These are phyloP conservation scores for Candolleomyces aberdarensis DNA, from an alignment of 768 basidiomycete species.

Conservation along the genomic window DNA sequence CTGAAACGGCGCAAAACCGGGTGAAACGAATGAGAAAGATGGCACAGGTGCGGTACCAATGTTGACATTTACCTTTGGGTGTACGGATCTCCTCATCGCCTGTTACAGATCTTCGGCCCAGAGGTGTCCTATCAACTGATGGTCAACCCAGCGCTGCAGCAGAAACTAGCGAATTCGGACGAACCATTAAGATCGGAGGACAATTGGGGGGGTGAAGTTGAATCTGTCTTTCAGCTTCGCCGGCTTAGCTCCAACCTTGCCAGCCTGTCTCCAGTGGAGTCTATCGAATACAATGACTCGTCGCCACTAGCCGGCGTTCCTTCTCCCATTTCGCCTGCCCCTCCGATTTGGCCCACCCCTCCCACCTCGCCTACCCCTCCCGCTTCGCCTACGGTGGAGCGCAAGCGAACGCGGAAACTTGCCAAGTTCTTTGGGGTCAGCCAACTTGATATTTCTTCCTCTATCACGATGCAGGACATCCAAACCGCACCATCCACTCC, in stretches of 20 bases:
- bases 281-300: not conserved
- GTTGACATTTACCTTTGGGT: not conserved
- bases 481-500: not conserved
- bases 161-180: not conserved
- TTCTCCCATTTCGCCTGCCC: not conserved
- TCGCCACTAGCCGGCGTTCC: not conserved
- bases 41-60: constrained; percentile 35
- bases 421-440: constrained; percentile 57
- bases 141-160: constrained; percentile 9
- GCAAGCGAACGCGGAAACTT: constrained; percentile 50
- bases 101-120: constrained; percentile 44
- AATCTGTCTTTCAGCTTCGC: no score
- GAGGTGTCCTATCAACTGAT: constrained; percentile 44
- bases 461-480: constrained; percentile 10
- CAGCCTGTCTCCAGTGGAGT: not conserved
- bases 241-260: not conserved
- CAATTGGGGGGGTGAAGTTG: no score
- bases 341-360: not conserved
- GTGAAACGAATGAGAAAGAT: constrained; percentile 50
- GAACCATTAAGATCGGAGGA: not conserved
- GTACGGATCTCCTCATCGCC: no score
- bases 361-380: not conserved
- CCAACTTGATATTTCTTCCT: constrained; percentile 39
- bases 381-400: not conserved
- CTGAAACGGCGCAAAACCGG: constrained; percentile 24